Evolutionary conservation across 257 asterid species (phyloP), one percentile per base, ranked within the genome.

Genomic region (Fraxinus anomala): DNA sequence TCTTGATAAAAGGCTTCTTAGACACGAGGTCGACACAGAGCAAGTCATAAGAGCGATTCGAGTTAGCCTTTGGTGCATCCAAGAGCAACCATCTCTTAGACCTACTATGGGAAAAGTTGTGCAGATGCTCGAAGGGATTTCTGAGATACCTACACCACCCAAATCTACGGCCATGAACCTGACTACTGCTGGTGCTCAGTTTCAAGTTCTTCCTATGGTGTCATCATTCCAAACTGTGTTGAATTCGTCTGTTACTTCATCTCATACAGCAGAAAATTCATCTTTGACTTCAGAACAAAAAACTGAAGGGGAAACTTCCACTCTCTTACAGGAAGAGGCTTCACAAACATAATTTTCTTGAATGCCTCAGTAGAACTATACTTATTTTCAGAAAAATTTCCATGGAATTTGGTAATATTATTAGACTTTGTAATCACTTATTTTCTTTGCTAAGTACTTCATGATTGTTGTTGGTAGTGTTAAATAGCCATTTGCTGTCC

Each of bases 41-140:
- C 94, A 92, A 70, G 89, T 80, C 44, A 76, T 67, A 68, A 85
- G 94, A 82, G 79, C 84, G 0, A 75, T 91, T 74, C 80, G 72
- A 73, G 96, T 91, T 68, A 83, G 97, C 80, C 91, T 90, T 74
- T 92, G 97, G 97, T 92, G 96, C 88, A 91, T 91, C 54, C 96
- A 92, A 83, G 97, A 89, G 73, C 94, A 88, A 72, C 91, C 92
- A 19, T 82, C 92, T 75, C 85, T 78, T 61, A 77, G 97, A 80
- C 96, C 96, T 4, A 79, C 70, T 19, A 92, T 91, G 97, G 93
- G 97, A 59, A 89, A 86, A 74, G 93, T 91, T 54, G 93, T 91
- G 85, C 96, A 92, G 82, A 91, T 92, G 96, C 76, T 91, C 76
- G 90, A 89, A 86, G 97, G 96, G 34, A 80, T 89, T 73, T 54